Evolutionary conservation across 2,329 filamentous ascomycete species (phyloP), one percentile per base, ranked within the genome.

Genomic region (Colletotrichum lentis): DNA sequence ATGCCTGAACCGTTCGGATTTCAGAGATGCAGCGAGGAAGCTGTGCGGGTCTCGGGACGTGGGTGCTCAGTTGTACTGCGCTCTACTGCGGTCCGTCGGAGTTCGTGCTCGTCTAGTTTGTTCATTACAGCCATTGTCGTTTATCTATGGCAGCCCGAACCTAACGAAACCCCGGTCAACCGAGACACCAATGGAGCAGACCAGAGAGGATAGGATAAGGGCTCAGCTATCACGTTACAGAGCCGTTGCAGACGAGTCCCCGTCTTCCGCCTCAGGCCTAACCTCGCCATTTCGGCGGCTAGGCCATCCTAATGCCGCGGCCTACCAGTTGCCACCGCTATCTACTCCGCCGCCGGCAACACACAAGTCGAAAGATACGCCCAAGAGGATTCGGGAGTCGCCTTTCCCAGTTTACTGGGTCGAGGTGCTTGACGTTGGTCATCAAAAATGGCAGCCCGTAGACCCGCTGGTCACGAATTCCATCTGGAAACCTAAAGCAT

Each of bases 351-450:
- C 77, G 12, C 81, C 77, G 1, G 72, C 72, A 1, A 71, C 76
- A 1, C 74, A 74, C n/a, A 73, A 47, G 16, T 35, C 73, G 46
- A 72, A 71, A 31, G 79, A 75, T 27, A 73, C 71, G 59, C 80
- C 75, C 12, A 81, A 79, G 62, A 79, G 75, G 16, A 85, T 91
- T 12, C 85, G 84, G 27, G 92, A 95, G 74, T 94, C 93, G 0
- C 78, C 87, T 0, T 92, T 90, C 73, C 96, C 96, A 0, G 85
- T 98, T 3, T 98, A 94, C 76, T 99, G 96, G 96, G 90, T 97
- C 0, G 96, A 99, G 79, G 90, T 93, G 3, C 92, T 97, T 71
- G 94, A 97, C 71, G 83, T 89, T 61, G 91, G 91, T 0, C 88
- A 93, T 71, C 92, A 97, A 76, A 97, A 93, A 81, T 99, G 96